Percentiles rank a stretch among this genome's conserved stretches.
phyloP scores from a whole-genome alignment of 345 rosid genomes.

The Arabis hirsuta region DNA sequence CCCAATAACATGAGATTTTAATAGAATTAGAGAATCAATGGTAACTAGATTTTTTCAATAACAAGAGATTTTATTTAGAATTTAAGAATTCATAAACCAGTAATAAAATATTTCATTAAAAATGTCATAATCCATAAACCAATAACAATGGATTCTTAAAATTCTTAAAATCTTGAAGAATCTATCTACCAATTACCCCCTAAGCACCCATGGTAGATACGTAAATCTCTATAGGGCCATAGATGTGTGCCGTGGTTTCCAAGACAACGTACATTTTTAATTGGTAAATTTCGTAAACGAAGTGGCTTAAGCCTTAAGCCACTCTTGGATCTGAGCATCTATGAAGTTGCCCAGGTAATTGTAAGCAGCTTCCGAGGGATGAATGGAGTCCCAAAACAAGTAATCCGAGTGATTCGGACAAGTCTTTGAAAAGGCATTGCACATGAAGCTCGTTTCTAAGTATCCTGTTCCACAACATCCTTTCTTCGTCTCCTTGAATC shows the following conservation, averaged over 20 bases:
- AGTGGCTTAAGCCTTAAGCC: conserved; percentile 50
- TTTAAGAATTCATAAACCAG: no score
- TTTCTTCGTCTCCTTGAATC: conserved; percentile 47
- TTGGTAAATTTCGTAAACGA: conserved; percentile 25
- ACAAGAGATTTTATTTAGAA: no score
- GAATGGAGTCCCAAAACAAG: conserved; percentile 56
- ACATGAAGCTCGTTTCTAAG: conserved; percentile 44
- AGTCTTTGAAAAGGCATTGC: conserved; percentile 39
- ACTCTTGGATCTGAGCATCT: conserved; percentile 60
- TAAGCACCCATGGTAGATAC: no score
- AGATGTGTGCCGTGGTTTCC: conserved; percentile 34
- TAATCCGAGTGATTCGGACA: conserved; percentile 44
- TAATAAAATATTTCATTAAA: no score
- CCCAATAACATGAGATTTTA: no score
- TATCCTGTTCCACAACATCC: conserved; percentile 58
- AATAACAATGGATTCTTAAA: no score
- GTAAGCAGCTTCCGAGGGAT: conserved; percentile 53
- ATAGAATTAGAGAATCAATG: no score
- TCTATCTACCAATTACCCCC: no score
- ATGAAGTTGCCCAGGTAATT: conserved; percentile 32
- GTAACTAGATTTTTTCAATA: no score
- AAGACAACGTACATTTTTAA: conserved; percentile 16
- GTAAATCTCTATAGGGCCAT: no score
- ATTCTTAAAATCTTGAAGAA: no score
- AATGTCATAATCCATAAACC: no score